These are phyloP conservation scores for Beauveria asiatica DNA, from an alignment of 2,329 filamentous ascomycete genomes.

Conservation along the genomic window DNA sequence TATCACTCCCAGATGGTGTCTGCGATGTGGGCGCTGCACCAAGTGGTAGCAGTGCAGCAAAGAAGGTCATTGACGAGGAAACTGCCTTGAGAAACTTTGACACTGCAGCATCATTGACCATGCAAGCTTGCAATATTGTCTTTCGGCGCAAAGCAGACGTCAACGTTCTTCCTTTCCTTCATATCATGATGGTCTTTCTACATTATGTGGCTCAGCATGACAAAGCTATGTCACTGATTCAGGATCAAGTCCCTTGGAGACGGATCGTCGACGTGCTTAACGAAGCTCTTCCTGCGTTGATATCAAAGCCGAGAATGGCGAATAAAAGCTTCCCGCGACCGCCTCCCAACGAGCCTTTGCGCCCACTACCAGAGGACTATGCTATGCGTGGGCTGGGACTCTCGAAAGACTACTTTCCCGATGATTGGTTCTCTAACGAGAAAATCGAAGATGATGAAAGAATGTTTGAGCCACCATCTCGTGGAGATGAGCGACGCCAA, in stretches of 20 bases:
- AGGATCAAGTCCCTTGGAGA: slow-evolving; percentile 44
- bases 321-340: slow-evolving; percentile 38
- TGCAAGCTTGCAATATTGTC: slow-evolving; percentile 36
- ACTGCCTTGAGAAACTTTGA: slow-evolving; percentile 21
- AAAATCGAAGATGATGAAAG: slow-evolving; percentile 61
- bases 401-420: slow-evolving; percentile 48
- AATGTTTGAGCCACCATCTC: slow-evolving; percentile 52
- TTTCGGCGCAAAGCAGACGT: slow-evolving; percentile 45
- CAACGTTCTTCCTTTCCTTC: slow-evolving; percentile 54
- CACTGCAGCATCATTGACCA: slow-evolving; percentile 32
- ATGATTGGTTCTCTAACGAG: slow-evolving; percentile 48
- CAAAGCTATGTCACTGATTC: slow-evolving; percentile 34
- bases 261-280: slow-evolving; percentile 31
- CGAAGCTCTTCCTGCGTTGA: slow-evolving; percentile 19
- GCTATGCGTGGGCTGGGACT: slow-evolving; percentile 56
- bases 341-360: slow-evolving; percentile 32
- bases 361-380: slow-evolving; percentile 62
- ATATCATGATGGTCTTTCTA: slow-evolving; percentile 54
- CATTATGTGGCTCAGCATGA: slow-evolving; percentile 33
- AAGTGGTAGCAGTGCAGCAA: too few relatives aligned
- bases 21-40: background rate
- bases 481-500: slow-evolving; percentile 47
- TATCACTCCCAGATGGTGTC: slow-evolving; percentile 17
- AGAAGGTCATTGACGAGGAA: slow-evolving; percentile 1
- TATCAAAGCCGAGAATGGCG: slow-evolving; percentile 28